phyloP scores from a whole-genome alignment of 1,284 basidiomycete genomes.

The Cystobasidium pallidum region DNA sequence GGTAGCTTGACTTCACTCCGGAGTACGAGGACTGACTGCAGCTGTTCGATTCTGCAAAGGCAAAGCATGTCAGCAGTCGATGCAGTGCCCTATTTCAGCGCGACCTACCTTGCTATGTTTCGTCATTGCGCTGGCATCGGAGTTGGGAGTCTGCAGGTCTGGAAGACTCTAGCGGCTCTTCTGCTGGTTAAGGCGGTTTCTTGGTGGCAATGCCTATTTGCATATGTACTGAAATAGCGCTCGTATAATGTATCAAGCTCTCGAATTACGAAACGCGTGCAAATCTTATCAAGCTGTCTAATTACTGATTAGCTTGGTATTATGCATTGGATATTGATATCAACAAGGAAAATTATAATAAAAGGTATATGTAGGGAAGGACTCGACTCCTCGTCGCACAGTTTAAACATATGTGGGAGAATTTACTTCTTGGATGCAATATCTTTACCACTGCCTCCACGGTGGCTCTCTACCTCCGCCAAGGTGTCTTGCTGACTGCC shows the following conservation, averaged over 20 bases:
- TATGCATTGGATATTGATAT: too few relatives aligned
- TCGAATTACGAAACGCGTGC: too few relatives aligned
- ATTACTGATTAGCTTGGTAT: too few relatives aligned
- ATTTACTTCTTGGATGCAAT: not conserved
- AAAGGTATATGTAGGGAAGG: too few relatives aligned
- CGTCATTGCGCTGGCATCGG: constrained; percentile 64
- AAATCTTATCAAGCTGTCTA: too few relatives aligned
- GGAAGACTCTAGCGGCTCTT: too few relatives aligned
- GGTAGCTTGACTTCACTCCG: not conserved
- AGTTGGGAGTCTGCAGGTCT: not conserved
- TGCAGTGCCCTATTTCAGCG: constrained; percentile 65
- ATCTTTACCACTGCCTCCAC: not conserved
- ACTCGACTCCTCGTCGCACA: too few relatives aligned
- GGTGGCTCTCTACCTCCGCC: not conserved
- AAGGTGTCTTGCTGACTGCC: constrained; percentile 10
- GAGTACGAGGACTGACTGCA: constrained; percentile 16
- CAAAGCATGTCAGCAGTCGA: not conserved
- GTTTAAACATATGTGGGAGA: not conserved
- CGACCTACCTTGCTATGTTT: constrained; percentile 88
- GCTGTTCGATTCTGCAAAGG: constrained; percentile 37
- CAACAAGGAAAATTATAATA: too few relatives aligned
- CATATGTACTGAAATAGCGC: too few relatives aligned
- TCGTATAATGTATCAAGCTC: too few relatives aligned
- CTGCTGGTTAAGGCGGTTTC: constrained; percentile 8
- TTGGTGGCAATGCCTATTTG: too few relatives aligned